Evolutionary conservation across 306 rosid genomes (phyloP).

Genomic region (Trifolium repens): DNA sequence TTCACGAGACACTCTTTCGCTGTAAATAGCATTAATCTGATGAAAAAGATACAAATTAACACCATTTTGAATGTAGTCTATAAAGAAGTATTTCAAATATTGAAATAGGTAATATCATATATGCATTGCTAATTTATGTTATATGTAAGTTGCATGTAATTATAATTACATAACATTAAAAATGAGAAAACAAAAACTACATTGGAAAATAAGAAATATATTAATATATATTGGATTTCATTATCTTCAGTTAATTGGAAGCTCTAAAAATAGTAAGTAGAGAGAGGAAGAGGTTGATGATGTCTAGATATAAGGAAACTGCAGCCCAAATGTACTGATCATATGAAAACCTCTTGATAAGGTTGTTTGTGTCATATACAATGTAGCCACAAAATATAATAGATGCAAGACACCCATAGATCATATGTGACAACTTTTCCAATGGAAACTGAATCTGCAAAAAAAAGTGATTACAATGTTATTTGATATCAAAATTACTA

Average conservation of each 20-base stretch:
- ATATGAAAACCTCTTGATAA: constrained; percentile 79
- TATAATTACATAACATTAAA: not conserved
- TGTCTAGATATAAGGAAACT: constrained; percentile 71
- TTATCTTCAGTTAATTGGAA: constrained; percentile 43
- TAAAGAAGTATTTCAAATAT: no score
- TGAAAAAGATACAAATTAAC: no score
- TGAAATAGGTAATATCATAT: no score
- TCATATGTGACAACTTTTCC: constrained; percentile 66
- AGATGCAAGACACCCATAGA: constrained; percentile 76
- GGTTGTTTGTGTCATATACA: constrained; percentile 78
- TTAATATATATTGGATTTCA: not conserved
- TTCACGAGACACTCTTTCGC: no score
- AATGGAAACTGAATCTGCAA: constrained; percentile 53
- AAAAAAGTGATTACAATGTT: not conserved
- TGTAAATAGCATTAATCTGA: no score
- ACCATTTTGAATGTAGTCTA: no score
- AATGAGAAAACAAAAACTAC: not conserved
- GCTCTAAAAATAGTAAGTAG: constrained; percentile 73
- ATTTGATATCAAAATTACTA: not conserved
- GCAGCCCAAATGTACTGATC: constrained; percentile 93
- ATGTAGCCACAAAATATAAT: constrained; percentile 90
- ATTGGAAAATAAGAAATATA: not conserved
- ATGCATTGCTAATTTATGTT: no score
- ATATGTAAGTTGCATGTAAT: not conserved
- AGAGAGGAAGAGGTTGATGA: constrained; percentile 86